Conservation (phyloP, 192 early-diverging fungal genomes). For the Rhizophagus prolifer region DNA sequence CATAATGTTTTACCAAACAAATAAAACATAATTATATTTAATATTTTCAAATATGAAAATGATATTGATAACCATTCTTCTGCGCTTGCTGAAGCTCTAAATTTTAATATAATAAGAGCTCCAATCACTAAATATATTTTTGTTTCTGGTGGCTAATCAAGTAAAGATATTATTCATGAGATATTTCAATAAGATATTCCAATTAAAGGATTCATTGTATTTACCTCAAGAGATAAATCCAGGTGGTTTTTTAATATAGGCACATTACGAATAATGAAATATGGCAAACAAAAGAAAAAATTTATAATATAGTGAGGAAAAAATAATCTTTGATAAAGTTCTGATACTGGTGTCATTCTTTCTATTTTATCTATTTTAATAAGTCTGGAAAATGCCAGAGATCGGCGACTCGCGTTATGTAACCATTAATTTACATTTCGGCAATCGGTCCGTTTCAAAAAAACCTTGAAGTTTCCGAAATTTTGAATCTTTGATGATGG, state of each 20-base stretch:
- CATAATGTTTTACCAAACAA: slow-evolving; percentile 11
- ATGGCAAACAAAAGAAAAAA: slow-evolving; percentile 14
- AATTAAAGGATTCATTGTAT: neutral
- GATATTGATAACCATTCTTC: slow-evolving; percentile 29
- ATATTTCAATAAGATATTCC: neutral
- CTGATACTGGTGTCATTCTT: slow-evolving; percentile 22
- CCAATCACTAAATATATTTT: slow-evolving; percentile 12
- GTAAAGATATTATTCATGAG: neutral
- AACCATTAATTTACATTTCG: no score
- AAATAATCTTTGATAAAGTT: slow-evolving; percentile 23
- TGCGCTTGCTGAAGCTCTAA: neutral
- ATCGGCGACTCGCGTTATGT: no score
- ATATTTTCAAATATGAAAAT: slow-evolving; percentile 20
- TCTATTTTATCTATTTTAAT: no score
- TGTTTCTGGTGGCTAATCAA: slow-evolving; percentile 20
- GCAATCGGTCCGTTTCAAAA: no score
- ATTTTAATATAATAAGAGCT: slow-evolving; percentile 18
- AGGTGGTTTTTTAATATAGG: neutral
- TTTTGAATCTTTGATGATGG: no score
- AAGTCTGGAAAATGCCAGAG: no score
- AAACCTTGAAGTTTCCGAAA: no score
- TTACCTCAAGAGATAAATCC: slow-evolving; percentile 19
- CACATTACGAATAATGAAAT: slow-evolving; percentile 23
- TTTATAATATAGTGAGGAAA: slow-evolving; percentile 25
- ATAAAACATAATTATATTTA: slow-evolving; percentile 23